These are phyloP conservation scores for Candida qinlingensis DNA, from an alignment of 805 yeast species.

Conservation along the genomic window DNA sequence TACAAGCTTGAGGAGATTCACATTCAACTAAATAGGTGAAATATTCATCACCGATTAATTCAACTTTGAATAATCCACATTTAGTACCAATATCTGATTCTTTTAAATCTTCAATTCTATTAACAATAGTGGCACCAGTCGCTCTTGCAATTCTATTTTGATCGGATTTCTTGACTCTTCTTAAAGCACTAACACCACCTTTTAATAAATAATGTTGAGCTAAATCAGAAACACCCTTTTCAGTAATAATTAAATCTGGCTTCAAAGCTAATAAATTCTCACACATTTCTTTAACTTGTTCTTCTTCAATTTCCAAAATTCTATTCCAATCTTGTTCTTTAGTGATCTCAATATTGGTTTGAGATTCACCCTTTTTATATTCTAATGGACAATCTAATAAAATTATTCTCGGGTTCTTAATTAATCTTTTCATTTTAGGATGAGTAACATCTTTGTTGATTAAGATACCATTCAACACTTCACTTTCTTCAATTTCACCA, in stretches of 20 bases:
- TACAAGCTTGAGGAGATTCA: constrained; percentile 85
- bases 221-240: constrained; percentile 95
- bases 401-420: constrained; percentile 84
- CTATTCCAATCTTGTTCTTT: constrained; percentile 96
- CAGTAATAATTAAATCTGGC: constrained; percentile 94
- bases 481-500: constrained; percentile 88
- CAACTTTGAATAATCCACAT: constrained; percentile 91
- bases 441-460: constrained; percentile 97
- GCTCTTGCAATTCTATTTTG: constrained; percentile 95
- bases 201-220: constrained; percentile 95
- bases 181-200: constrained; percentile 86
- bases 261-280: constrained; percentile 77
- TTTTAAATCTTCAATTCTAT: constrained; percentile 89
- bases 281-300: constrained; percentile 85
- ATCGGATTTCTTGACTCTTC: constrained; percentile 94
- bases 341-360: constrained; percentile 94
- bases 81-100: constrained; percentile 84
- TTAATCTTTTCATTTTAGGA: constrained; percentile 91
- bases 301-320: constrained; percentile 93
- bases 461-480: constrained; percentile 85
- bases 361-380: constrained; percentile 98
- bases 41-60: constrained; percentile 95
- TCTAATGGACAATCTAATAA: constrained; percentile 95
- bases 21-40: constrained; percentile 82
- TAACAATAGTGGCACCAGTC: constrained; percentile 95